Evolutionary conservation across 257 asterid species (phyloP), one percentile per base, ranked within the genome.

Genomic region (Nicotiana sylvestris): DNA sequence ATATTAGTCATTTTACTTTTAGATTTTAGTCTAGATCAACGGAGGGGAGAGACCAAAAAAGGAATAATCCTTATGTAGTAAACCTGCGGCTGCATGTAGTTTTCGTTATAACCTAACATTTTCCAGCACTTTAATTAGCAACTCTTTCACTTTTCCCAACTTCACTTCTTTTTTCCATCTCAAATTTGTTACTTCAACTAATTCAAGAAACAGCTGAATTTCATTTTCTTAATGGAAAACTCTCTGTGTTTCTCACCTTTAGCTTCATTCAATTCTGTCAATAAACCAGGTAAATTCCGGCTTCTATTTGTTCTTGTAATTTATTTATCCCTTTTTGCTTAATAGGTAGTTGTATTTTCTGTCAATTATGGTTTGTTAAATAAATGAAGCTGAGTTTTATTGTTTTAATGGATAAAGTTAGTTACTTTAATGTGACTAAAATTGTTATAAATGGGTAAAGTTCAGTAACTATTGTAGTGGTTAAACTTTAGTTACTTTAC

Each of bases 171-270:
- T 3, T 35, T 0, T 56, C n/a, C 77, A 37, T 12, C 39, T 35
- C 39, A 35, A 35, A 4, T 0, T 35, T 4, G 1, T 35, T 35
- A 4, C 1, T 35, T 35, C n/a, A 10, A 35, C 27, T n/a, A 35
- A 35, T 35, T 35, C 39, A 35, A 35, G 5, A 35, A 4, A 21
- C 0, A 37, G n/a, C 17, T 37, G 25, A 30, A 79, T 21, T 56
- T 33, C 60, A 56, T n/a, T 17, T 11, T 81, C 0, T 13, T 37
- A 78, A 78, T 82, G 88, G 81, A 84, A 17, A 70, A 76, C 35
- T 85, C 81, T 5, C 3, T 82, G 80, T 82, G 85, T 78, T 85
- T 85, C 67, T 68, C 84, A 2, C 81, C 79, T 49, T 27, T 82
- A 32, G 49, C 74, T 11, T 78, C 85, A 65, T 85, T 70, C 82